Evolutionary conservation across 2,329 filamentous ascomycete genomes (phyloP).

Genomic region (Colletotrichum sp.): DNA sequence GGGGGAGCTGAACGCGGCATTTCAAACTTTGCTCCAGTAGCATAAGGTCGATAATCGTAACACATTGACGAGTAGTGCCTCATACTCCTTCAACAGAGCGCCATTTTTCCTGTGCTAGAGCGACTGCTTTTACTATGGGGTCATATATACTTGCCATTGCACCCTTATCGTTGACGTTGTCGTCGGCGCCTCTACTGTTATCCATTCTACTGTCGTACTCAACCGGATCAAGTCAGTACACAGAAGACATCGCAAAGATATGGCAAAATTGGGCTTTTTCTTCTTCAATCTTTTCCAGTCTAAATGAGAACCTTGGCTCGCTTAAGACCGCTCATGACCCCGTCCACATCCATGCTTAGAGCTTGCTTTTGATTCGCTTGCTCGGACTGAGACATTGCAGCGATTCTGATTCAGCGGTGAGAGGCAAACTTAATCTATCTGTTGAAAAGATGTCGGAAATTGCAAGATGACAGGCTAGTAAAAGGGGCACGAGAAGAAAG

Average conservation of each 20-base stretch:
- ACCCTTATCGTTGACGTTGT: too few relatives aligned
- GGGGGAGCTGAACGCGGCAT: not conserved
- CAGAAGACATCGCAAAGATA: rapidly evolving
- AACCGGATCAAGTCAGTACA: not conserved
- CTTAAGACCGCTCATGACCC: not conserved
- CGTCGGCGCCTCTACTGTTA: not conserved
- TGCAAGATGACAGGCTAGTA: not conserved
- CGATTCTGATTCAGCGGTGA: not conserved
- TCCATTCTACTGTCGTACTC: not conserved
- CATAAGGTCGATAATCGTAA: not conserved
- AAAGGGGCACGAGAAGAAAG: not conserved
- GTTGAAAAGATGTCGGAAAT: not conserved
- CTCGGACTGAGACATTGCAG: not conserved
- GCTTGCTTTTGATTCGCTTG: not conserved
- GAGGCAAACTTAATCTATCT: not conserved
- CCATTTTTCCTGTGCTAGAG: not conserved
- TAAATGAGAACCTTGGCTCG: not conserved
- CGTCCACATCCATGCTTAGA: not conserved
- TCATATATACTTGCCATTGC: not conserved
- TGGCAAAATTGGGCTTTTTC: rapidly evolving
- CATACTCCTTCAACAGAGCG: not conserved
- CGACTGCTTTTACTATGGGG: not conserved
- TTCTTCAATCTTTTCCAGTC: not conserved
- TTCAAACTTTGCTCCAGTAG: not conserved
- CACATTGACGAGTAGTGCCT: not conserved